These are phyloP conservation scores for Castanea sativa DNA, from an alignment of 306 rosid species.

Conservation along the genomic window DNA sequence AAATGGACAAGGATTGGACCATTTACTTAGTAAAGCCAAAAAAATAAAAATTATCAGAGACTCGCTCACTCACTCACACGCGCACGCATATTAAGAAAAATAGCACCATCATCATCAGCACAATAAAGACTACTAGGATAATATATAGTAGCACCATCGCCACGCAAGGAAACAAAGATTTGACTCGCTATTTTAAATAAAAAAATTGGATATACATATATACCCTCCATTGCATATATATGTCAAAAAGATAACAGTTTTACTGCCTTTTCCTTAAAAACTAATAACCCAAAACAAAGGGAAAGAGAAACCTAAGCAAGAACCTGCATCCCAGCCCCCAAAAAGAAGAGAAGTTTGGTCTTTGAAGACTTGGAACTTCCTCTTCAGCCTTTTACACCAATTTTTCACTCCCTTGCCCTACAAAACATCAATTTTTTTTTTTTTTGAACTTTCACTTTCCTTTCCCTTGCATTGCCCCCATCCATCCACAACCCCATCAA, in stretches of 20 bases:
- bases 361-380: slow-evolving; percentile 20
- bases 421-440: neutral
- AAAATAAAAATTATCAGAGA: neutral
- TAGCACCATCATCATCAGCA: neutral
- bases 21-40: neutral
- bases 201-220: slow-evolving; percentile 37
- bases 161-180: slow-evolving; percentile 10
- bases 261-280: slow-evolving; percentile 36
- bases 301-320: slow-evolving; percentile 16
- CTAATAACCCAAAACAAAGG: neutral
- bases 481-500: slow-evolving; percentile 36
- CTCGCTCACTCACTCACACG: neutral
- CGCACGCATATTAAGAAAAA: neutral
- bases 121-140: neutral
- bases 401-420: neutral
- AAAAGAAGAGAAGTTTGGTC: slow-evolving; percentile 39
- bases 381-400: slow-evolving; percentile 16
- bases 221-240: slow-evolving; percentile 38
- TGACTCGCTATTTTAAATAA: slow-evolving; percentile 26
- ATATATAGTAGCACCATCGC: neutral
- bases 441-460: no score
- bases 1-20: neutral
- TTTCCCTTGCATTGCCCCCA: slow-evolving; percentile 1
- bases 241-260: slow-evolving; percentile 46
- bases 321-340: slow-evolving; percentile 41